Percentiles rank a stretch among this genome's conserved stretches.
These are phyloP conservation scores for Diaporthe longicolla DNA, from an alignment of 2,329 filamentous ascomycete genomes.

Conservation along the genomic window DNA sequence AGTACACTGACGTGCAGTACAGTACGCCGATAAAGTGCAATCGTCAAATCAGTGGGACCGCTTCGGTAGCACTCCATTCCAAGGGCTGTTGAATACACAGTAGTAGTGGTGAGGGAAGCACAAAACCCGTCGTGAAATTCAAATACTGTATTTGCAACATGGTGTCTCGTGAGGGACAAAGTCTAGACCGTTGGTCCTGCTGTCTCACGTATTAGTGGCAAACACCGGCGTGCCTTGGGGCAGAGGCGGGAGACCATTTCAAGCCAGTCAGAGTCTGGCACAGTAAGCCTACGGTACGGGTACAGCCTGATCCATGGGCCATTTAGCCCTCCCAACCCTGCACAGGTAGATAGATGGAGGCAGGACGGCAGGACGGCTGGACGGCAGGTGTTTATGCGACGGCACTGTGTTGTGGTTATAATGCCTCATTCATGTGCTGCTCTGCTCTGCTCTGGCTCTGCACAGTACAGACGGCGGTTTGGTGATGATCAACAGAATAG, in stretches of 20 bases:
- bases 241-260: neutral
- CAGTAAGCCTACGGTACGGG: constrained; percentile 30
- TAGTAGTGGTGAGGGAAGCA: neutral
- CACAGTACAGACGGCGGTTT: neutral
- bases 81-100: neutral
- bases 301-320: constrained; percentile 24
- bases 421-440: neutral
- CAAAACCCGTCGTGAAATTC: neutral
- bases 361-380: neutral
- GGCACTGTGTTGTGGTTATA: neutral
- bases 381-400: neutral
- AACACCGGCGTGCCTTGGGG: constrained; percentile 26
- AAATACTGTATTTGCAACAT: constrained; percentile 21
- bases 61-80: neutral
- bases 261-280: constrained; percentile 18
- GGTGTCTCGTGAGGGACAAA: neutral
- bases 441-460: too few relatives aligned
- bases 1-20: neutral
- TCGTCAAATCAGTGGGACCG: too few relatives aligned
- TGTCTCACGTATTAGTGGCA: constrained; percentile 27
- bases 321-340: neutral
- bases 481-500: neutral
- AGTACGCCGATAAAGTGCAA: neutral
- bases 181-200: constrained; percentile 21
- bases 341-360: too few relatives aligned